A percentile compares a stretch with the other conserved stretches of the same genome.
Evolutionary conservation across 257 asterid genomes (phyloP).

Genomic region (Solanum sejunctum): DNA sequence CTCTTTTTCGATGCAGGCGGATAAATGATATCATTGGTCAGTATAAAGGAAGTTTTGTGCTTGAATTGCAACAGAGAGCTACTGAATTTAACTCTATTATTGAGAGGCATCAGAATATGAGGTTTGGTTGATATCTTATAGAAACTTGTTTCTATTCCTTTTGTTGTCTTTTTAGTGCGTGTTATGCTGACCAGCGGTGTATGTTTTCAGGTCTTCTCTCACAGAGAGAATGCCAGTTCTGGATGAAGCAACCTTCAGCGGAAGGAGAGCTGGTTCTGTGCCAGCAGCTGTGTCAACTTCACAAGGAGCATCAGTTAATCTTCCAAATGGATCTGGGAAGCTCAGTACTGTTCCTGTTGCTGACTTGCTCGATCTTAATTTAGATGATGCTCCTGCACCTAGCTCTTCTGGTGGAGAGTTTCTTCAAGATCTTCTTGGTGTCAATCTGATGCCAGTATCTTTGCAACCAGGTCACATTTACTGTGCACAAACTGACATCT

Average conservation of each 20-base stretch:
- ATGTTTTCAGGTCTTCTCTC: conserved; percentile 54
- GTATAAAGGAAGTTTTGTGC: conserved; percentile 82
- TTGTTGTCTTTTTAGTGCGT: not conserved
- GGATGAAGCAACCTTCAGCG: conserved; percentile 79
- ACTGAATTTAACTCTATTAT: conserved; percentile 75
- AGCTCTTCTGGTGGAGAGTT: conserved; percentile 78
- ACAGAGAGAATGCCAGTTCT: conserved; percentile 97
- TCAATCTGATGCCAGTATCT: conserved; percentile 42
- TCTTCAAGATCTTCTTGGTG: conserved; percentile 90
- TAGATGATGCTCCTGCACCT: conserved; percentile 56
- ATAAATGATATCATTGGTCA: conserved; percentile 53
- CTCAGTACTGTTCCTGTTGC: conserved; percentile 54
- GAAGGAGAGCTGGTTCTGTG: conserved; percentile 77
- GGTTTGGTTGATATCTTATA: conserved; percentile 28
- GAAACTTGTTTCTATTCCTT: not conserved
- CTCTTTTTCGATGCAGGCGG: conserved; percentile 34
- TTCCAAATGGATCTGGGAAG: conserved; percentile 77
- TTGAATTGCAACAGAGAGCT: conserved; percentile 98
- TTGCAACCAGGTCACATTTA: conserved; percentile 44
- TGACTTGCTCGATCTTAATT: conserved; percentile 76
- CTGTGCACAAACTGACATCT: not conserved
- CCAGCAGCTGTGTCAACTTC: conserved; percentile 73
- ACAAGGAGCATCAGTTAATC: conserved; percentile 50
- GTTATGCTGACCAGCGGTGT: not conserved
- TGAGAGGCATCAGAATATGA: conserved; percentile 67